phyloP scores from a whole-genome alignment of 2,329 filamentous ascomycete species.

The Orbilia ellipsospora region DNA sequence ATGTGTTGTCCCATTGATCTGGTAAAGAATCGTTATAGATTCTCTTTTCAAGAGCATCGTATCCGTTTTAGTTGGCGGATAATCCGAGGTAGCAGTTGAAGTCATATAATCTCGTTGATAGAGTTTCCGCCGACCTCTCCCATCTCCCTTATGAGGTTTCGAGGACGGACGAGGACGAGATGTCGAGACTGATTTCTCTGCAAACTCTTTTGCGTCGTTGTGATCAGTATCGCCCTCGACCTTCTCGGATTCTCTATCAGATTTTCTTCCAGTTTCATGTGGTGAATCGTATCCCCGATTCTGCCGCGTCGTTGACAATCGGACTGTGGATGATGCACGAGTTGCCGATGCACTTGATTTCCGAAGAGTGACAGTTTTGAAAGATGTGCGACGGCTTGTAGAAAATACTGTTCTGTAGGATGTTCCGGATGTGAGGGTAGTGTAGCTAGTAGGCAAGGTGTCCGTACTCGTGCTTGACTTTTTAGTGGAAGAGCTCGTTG shows the following conservation, averaged over 20 bases:
- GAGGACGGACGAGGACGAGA: not conserved
- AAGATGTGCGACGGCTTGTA: conserved; percentile 19
- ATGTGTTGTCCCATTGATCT: conserved; percentile 16
- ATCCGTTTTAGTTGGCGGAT: not conserved
- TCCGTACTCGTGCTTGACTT: not conserved
- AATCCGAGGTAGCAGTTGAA: not conserved
- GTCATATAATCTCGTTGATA: not conserved
- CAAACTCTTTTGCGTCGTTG: no score
- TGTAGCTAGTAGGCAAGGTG: conserved; percentile 10
- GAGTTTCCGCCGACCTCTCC: not conserved
- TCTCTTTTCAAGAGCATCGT: conserved; percentile 5
- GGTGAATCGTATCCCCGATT: not conserved
- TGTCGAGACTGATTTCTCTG: not conserved
- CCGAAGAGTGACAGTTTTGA: conserved; percentile 21
- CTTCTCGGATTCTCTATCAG: no score
- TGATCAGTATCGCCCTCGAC: no score
- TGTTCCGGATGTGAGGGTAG: conserved; percentile 16
- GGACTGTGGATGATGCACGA: not conserved
- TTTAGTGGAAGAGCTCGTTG: no score
- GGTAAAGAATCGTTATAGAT: not conserved
- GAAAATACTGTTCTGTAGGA: conserved; percentile 8
- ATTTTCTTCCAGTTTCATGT: not conserved
- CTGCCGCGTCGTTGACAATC: not conserved
- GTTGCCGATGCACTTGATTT: not conserved
- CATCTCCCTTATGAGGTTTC: not conserved